phyloP scores from a whole-genome alignment of 1,284 basidiomycete genomes.

The Boletus smithii region DNA sequence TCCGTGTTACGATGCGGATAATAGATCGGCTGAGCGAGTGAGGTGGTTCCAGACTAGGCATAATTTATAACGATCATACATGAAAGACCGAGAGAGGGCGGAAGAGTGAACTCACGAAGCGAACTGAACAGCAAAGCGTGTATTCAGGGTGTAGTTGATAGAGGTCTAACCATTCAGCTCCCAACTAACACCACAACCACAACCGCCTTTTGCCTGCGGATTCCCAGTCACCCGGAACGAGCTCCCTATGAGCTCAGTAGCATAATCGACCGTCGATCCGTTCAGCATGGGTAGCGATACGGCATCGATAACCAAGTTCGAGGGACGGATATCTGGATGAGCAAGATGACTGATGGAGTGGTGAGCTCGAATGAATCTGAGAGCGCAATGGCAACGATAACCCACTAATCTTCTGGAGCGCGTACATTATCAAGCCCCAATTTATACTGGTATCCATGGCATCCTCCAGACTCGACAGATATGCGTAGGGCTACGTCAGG shows the following conservation, averaged over 20 bases:
- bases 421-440: constrained; percentile 67
- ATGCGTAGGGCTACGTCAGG: constrained; percentile 66
- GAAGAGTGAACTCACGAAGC: neutral
- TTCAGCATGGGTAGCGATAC: constrained; percentile 75
- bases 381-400: constrained; percentile 21
- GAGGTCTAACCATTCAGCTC: constrained; percentile 55
- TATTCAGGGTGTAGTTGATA: neutral
- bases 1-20: too few species aligned
- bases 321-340: constrained; percentile 63
- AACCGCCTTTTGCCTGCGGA: constrained; percentile 83
- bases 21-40: too few species aligned
- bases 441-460: constrained; percentile 91
- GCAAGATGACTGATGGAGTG: constrained; percentile 50
- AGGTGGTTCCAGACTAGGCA: too few species aligned
- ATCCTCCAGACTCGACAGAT: constrained; percentile 83
- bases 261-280: constrained; percentile 81
- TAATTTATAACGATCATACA: too few species aligned
- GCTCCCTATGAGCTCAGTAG: constrained; percentile 86
- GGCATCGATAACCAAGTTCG: constrained; percentile 75
- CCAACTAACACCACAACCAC: constrained; percentile 90
- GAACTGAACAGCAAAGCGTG: neutral
- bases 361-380: neutral
- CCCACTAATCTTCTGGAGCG: constrained; percentile 76
- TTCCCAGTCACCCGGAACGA: constrained; percentile 78
- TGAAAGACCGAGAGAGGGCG: neutral